Evolutionary conservation across 2,329 filamentous ascomycete species (phyloP), one percentile per base, ranked within the genome.

Genomic region (Pseudogymnoascus sp.): DNA sequence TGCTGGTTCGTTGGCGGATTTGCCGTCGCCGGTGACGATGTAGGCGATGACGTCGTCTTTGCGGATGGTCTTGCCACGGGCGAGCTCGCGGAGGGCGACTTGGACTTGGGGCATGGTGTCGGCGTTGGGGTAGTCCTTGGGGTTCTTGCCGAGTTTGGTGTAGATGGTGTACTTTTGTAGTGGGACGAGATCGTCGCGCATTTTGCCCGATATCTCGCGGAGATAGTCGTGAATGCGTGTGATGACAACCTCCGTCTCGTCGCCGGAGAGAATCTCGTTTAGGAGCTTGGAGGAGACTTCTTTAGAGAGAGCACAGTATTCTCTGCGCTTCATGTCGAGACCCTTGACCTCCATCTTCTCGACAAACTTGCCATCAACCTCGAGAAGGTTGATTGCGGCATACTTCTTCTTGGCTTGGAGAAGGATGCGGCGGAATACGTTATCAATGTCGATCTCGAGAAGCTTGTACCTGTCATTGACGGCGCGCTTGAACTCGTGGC

Each of bases 361-460:
- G 47, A 93, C 81, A 71, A 87, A 96, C 73, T 93, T 95, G 68
- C 92, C 92, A 69, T 95, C 89, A 21, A 89, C 81, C 69, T 97
- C 90, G 5, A 94, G 85, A 73, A 97, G 85, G 73, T 96, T 97
- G 74, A 99, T 89, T 40, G 94, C 94, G 7, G 94, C 94, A 74
- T 99, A 99, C 79, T 99, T 99, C 81, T 99, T 99, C 82, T 99
- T 99, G 31, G 94, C 93, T 71, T 97, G 94, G 11, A 99, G 81
- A 39, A 99, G 78, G 61, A 99, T 89, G 33, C 94, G 88, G 50
- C 93, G 85, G 81, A 99, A 99, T 64, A 97, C 84, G 70, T 97
- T 97, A 75, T 99, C 94, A 67, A 99, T 96, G 71, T 99, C 94
- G 66, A 99, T 99, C 73, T 99, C 95, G 11, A 99, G 81, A 59